A percentile compares a stretch with the other conserved stretches of the same genome.
Conservation (phyloP, 2,329 filamentous ascomycete species). For the Trichoderma hamatum region DNA sequence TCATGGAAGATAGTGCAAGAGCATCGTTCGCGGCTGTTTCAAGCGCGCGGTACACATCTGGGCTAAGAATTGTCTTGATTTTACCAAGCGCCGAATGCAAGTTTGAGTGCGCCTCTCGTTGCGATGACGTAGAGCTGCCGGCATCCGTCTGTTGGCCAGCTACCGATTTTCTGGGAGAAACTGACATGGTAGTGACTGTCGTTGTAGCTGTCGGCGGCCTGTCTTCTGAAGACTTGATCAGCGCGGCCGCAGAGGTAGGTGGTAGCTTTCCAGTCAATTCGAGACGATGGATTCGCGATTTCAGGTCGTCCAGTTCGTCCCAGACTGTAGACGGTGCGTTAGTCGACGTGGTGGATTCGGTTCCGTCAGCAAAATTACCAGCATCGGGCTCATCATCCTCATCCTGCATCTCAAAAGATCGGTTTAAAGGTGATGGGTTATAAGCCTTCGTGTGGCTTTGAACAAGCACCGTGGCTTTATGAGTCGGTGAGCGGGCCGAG, state of each 20-base stretch:
- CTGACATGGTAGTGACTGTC: slow-evolving; percentile 85
- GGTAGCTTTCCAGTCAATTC: slow-evolving; percentile 89
- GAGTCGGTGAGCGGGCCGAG: slow-evolving; percentile 48
- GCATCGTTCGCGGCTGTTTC: slow-evolving; percentile 84
- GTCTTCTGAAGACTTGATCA: slow-evolving; percentile 74
- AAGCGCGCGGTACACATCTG: slow-evolving; percentile 75
- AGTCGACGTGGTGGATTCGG: slow-evolving; percentile 85
- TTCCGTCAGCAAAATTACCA: slow-evolving; percentile 61
- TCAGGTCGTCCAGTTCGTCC: slow-evolving; percentile 96
- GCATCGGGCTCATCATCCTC: slow-evolving; percentile 36
- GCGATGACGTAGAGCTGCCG: slow-evolving; percentile 46
- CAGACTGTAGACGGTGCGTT: slow-evolving; percentile 91
- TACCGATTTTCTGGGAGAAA: slow-evolving; percentile 74
- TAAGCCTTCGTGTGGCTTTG: slow-evolving; percentile 45
- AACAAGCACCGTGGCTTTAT: slow-evolving; percentile 41
- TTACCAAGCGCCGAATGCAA: slow-evolving; percentile 81
- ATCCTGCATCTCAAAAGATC: slow-evolving; percentile 41
- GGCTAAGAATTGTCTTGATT: slow-evolving; percentile 68
- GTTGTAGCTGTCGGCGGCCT: slow-evolving; percentile 90
- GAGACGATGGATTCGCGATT: slow-evolving; percentile 86
- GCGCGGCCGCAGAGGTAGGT: slow-evolving; percentile 77
- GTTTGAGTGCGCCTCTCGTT: slow-evolving; percentile 70
- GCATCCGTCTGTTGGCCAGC: slow-evolving; percentile 40
- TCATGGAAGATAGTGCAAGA: slow-evolving; percentile 74
- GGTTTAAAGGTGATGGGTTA: slow-evolving; percentile 63